Percentiles rank a stretch among this genome's conserved stretches.
phyloP scores from a whole-genome alignment of 2,329 filamentous ascomycete species.

The Penicillium polonicum region DNA sequence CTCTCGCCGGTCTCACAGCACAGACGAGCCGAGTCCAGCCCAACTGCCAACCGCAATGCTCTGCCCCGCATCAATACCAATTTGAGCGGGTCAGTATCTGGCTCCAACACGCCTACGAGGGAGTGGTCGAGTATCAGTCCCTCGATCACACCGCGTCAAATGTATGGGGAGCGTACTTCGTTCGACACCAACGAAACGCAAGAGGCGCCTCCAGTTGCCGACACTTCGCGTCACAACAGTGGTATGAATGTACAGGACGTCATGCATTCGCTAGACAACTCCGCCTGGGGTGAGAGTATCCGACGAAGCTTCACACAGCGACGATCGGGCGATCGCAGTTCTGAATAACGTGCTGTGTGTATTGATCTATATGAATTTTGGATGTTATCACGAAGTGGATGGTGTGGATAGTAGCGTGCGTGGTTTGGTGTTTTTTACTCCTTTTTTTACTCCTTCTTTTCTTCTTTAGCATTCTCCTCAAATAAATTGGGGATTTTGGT shows the following conservation, averaged over 20 bases:
- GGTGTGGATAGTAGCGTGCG: slow-evolving; percentile 1
- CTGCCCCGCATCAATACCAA: slow-evolving; percentile 51
- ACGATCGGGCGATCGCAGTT: slow-evolving; percentile 39
- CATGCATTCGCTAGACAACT: slow-evolving; percentile 81
- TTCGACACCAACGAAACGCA: slow-evolving; percentile 30
- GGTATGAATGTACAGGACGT: slow-evolving; percentile 73
- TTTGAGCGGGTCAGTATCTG: slow-evolving; percentile 41
- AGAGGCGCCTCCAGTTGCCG: slow-evolving; percentile 17
- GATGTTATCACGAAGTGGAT: slow-evolving; percentile 9
- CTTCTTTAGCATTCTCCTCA: slow-evolving; percentile 6
- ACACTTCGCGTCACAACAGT: slow-evolving; percentile 62
- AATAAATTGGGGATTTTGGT: slow-evolving; percentile 2
- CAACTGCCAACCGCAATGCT: slow-evolving; percentile 28
- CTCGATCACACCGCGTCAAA: slow-evolving; percentile 36
- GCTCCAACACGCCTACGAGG: slow-evolving; percentile 34
- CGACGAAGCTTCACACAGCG: slow-evolving; percentile 76
- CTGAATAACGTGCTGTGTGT: slow-evolving; percentile 12
- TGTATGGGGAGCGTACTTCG: slow-evolving; percentile 33
- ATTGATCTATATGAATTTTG: slow-evolving; percentile 14
- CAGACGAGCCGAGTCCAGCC: slow-evolving; percentile 31
- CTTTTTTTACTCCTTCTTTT: slow-evolving; percentile 7
- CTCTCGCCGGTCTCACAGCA: slow-evolving; percentile 33
- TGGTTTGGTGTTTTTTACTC: not conserved
- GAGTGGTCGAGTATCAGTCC: slow-evolving; percentile 57
- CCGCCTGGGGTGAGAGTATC: slow-evolving; percentile 91